Evolutionary conservation across 306 rosid genomes (phyloP), one percentile per base, ranked within the genome.

Genomic region (Trifolium repens): DNA sequence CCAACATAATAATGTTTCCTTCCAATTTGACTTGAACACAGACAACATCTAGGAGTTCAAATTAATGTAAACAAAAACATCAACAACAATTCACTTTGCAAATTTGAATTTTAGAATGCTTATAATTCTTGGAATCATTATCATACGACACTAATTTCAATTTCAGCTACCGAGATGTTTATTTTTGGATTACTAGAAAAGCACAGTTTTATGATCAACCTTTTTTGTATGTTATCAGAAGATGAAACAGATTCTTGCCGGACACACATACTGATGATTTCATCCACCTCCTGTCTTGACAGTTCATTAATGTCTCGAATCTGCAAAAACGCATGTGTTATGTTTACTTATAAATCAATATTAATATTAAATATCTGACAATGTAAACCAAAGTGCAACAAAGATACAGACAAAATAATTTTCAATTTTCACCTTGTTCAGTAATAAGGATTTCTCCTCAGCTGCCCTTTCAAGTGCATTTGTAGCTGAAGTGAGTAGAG

Each of bases 211-310:
- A 32, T 14, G 55, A 71, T 22, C 60, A 75, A 80, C 98, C 97
- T 88, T 81, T 88, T 90, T 66, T 91, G 97, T 71, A 90, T 90
- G 81, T 87, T 88, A 72, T 94, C 97, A n/a, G 96, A 86, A 77
- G 96, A 78, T 42, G 96, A 85, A 69, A 87, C 64, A 63, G 78
- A 79, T 13, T 82, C 92, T 71, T 85, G 87, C 55, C 63, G 87
- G 47, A 89, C 84, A 82, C 90, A 94, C 86, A 80, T 70, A 68
- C 69, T 80, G 79, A 91, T 90, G 74, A 94, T 89, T 81, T 90
- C 96, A 85, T 94, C 97, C 72, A 94, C 96, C 86, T 90, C 97
- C 77, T 91, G 97, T 75, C 98, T 89, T 40, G 98, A 87, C 61
- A 94, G 67, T 82, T 94, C 97, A 84, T 90, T 94, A 73, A 94